These are phyloP conservation scores for Cyclocybe cylindracea DNA, from an alignment of 768 basidiomycete species.

Conservation along the genomic window DNA sequence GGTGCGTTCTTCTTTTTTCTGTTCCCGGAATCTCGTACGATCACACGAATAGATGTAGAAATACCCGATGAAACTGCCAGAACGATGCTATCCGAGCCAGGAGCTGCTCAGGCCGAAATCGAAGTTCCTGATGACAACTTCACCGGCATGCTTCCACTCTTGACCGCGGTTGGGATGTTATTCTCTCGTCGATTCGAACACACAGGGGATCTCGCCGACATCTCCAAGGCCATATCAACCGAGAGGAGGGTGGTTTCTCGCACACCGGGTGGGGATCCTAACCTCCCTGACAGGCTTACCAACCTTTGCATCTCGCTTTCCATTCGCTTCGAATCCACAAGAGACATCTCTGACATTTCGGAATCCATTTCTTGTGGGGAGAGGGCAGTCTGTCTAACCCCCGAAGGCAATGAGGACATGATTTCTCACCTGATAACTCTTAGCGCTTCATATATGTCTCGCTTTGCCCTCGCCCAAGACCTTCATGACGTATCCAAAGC, in stretches of 20 bases:
- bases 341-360: not conserved
- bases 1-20: no score
- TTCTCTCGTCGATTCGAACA: not conserved
- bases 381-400: not conserved
- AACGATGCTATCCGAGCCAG: no score
- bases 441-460: not conserved
- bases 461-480: constrained; percentile 12
- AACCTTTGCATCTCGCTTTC: constrained; percentile 5
- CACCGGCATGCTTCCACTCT: no score
- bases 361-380: not conserved
- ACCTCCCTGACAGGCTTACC: constrained; percentile 1
- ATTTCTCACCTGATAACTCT: not conserved
- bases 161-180: no score
- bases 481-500: constrained; percentile 12
- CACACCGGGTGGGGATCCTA: constrained; percentile 1
- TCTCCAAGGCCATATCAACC: constrained; percentile 3
- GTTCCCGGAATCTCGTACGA: no score
- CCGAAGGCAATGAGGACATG: not conserved
- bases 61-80: no score
- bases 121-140: no score
- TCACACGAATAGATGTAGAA: no score
- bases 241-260: not conserved
- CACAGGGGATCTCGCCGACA: constrained; percentile 1
- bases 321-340: not conserved
- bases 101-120: no score